Percentiles rank a stretch among this genome's conserved stretches.
Conservation (phyloP, 176 grass and related monocot genomes). For the Bonia amplexicaulis region DNA sequence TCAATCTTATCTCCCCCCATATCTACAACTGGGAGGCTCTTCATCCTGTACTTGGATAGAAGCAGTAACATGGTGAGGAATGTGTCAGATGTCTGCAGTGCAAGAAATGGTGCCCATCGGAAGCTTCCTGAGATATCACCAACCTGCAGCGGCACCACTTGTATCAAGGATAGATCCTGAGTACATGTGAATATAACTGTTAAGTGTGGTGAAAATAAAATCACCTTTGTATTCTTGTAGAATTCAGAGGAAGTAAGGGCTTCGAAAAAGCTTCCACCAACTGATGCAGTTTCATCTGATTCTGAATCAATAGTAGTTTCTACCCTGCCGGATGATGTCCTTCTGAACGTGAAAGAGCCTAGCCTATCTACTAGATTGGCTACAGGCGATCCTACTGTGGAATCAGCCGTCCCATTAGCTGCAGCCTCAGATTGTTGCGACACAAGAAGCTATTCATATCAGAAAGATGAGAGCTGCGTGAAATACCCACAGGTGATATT, state of each 20-base stretch:
- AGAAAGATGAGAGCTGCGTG: neutral
- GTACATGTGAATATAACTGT: neutral
- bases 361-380: slow-evolving; percentile 35
- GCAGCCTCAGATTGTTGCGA: slow-evolving; percentile 56
- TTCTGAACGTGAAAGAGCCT: slow-evolving; percentile 61
- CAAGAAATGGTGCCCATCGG: slow-evolving; percentile 96
- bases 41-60: slow-evolving; percentile 95
- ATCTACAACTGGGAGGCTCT: slow-evolving; percentile 90
- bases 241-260: slow-evolving; percentile 88
- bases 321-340: slow-evolving; percentile 44
- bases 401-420: slow-evolving; percentile 38
- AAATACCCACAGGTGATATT: neutral
- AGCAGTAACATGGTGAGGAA: slow-evolving; percentile 94
- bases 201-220: slow-evolving; percentile 1
- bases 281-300: slow-evolving; percentile 50
- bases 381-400: slow-evolving; percentile 46
- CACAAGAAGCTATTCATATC: slow-evolving; percentile 21
- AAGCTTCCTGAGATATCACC: slow-evolving; percentile 84
- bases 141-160: slow-evolving; percentile 41
- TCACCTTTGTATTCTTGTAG: slow-evolving; percentile 97
- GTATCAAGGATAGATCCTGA: neutral
- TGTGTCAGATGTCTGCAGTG: slow-evolving; percentile 83
- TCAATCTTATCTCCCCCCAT: slow-evolving; percentile 80
- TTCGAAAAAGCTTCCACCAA: slow-evolving; percentile 85
- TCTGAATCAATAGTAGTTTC: slow-evolving; percentile 43